Percentiles rank a stretch among this genome's conserved stretches.
Evolutionary conservation across 2,329 filamentous ascomycete species (phyloP).

Genomic region (Fusarium hainanense): DNA sequence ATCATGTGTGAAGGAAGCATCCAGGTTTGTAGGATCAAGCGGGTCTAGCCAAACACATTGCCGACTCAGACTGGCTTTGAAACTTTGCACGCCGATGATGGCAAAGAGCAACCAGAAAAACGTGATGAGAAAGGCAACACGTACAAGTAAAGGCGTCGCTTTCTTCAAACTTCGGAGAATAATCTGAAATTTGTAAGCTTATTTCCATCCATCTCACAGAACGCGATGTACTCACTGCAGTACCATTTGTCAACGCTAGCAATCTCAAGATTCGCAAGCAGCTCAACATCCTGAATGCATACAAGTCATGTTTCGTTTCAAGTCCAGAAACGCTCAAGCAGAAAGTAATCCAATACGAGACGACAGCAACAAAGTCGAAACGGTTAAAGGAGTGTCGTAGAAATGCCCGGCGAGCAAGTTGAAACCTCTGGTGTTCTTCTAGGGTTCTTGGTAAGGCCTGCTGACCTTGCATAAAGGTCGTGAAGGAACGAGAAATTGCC

Average conservation of each 20-base stretch:
- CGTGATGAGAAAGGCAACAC: slow-evolving; percentile 91
- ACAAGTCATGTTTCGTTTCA: slow-evolving; percentile 78
- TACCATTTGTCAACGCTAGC: slow-evolving; percentile 92
- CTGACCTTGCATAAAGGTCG: slow-evolving; percentile 77
- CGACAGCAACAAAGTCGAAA: slow-evolving; percentile 91
- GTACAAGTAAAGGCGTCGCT: slow-evolving; percentile 88
- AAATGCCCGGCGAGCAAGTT: slow-evolving; percentile 91
- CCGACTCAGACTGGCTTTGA: slow-evolving; percentile 83
- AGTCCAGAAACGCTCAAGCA: slow-evolving; percentile 75
- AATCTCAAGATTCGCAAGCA: slow-evolving; percentile 92
- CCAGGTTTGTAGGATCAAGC: slow-evolving; percentile 63
- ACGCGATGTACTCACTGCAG: slow-evolving; percentile 71
- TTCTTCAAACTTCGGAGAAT: slow-evolving; percentile 96
- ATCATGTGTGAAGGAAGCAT: slow-evolving; percentile 68
- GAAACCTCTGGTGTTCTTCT: slow-evolving; percentile 82
- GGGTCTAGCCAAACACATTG: slow-evolving; percentile 83
- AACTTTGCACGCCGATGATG: slow-evolving; percentile 96
- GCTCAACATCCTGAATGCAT: slow-evolving; percentile 95
- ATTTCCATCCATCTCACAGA: background rate
- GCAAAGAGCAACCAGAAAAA: slow-evolving; percentile 99
- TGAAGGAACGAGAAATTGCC: slow-evolving; percentile 81
- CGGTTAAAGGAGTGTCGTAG: slow-evolving; percentile 95
- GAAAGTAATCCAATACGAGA: slow-evolving; percentile 96
- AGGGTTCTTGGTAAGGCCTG: slow-evolving; percentile 68
- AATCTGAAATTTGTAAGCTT: slow-evolving; percentile 64